These are phyloP conservation scores for Flagelloscypha sp. DNA, from an alignment of 768 basidiomycete genomes.

Conservation along the genomic window DNA sequence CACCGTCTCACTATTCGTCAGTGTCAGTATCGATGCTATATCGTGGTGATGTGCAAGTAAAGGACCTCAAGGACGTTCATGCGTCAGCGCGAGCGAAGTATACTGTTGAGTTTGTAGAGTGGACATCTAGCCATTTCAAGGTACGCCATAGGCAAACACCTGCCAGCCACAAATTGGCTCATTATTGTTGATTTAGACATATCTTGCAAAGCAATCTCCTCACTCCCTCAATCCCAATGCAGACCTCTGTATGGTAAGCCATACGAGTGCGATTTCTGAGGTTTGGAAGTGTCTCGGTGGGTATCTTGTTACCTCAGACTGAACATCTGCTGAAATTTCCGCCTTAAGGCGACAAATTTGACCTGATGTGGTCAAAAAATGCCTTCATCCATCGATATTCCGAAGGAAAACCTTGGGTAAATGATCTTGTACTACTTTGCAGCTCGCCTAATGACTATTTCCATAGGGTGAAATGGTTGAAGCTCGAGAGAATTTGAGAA, in stretches of 20 bases:
- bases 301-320: background rate
- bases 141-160: conserved; percentile 19
- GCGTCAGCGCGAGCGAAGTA: conserved; percentile 57
- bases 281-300: conserved; percentile 60
- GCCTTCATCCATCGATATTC: conserved; percentile 56
- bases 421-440: conserved; percentile 8
- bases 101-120: conserved; percentile 74
- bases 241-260: conserved; percentile 75
- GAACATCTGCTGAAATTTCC: conserved; percentile 8
- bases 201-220: conserved; percentile 77
- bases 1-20: conserved; percentile 13
- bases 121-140: conserved; percentile 77
- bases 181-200: conserved; percentile 83
- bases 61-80: conserved; percentile 74
- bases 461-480: conserved; percentile 90
- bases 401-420: conserved; percentile 73
- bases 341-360: conserved; percentile 59
- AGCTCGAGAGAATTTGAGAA: conserved; percentile 98
- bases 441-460: background rate
- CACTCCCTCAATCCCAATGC: conserved; percentile 69
- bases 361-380: conserved; percentile 67
- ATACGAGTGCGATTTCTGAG: conserved; percentile 63
- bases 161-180: too few species aligned
- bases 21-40: conserved; percentile 65
- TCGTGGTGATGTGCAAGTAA: conserved; percentile 72